These are phyloP conservation scores for Termitomyces sp. DNA, from an alignment of 768 basidiomycete species.

Conservation along the genomic window DNA sequence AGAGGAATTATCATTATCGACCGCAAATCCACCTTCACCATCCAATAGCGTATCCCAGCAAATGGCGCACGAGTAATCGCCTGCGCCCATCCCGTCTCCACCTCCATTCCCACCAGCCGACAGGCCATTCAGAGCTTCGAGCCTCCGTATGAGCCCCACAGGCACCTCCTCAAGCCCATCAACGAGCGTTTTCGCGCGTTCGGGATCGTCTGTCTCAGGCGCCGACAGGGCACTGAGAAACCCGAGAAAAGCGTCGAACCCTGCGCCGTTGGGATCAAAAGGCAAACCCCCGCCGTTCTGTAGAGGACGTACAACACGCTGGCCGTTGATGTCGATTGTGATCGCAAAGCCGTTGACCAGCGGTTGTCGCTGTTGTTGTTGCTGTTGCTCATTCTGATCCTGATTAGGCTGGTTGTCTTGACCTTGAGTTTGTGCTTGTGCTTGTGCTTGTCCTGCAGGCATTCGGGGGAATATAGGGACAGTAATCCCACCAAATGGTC, in stretches of 20 bases:
- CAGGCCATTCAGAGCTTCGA: constrained; percentile 49
- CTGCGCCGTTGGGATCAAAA: neutral
- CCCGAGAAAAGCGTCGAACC: constrained; percentile 17
- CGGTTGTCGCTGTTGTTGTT: neutral
- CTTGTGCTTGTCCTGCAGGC: neutral
- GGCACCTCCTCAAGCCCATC: constrained; percentile 66
- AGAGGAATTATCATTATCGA: constrained; percentile 4
- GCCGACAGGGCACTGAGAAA: constrained; percentile 20
- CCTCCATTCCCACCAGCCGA: constrained; percentile 27
- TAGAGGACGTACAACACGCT: constrained; percentile 10
- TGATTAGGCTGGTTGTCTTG: neutral
- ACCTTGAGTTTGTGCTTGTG: neutral
- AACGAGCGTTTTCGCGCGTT: constrained; percentile 60
- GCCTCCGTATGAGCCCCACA: constrained; percentile 57
- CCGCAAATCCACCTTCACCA: constrained; percentile 32
- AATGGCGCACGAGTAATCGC: constrained; percentile 60
- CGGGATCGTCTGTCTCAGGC: constrained; percentile 55
- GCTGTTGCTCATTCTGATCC: neutral
- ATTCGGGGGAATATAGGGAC: neutral
- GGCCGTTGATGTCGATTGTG: constrained; percentile 17
- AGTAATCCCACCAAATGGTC: no score
- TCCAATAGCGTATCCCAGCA: constrained; percentile 72
- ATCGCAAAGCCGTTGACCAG: constrained; percentile 18
- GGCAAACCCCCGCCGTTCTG: constrained; percentile 9
- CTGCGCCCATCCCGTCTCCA: constrained; percentile 21